Evolutionary conservation across 1,284 basidiomycete species (phyloP), one percentile per base, ranked within the genome.

Genomic region (Trichosporon ovoides): DNA sequence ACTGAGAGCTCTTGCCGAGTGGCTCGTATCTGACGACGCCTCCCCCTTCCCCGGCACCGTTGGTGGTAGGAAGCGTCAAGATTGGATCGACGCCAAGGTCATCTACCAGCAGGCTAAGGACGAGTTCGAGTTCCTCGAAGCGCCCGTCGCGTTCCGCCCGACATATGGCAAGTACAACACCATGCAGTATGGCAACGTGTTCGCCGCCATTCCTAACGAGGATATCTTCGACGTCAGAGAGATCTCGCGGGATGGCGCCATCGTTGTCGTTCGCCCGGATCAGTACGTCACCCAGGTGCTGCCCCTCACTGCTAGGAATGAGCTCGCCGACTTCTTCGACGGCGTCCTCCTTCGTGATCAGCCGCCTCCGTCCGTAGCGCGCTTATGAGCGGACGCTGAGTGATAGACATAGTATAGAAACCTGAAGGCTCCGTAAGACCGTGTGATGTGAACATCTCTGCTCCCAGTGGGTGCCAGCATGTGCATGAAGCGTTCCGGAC

Each of bases 231-330:
- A 57, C 22, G 43, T 38, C 2, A 38, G 56, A 22, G 28, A 37
- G 5, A 19, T 57, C 7, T 57, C 56, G 12, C 52, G 56, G 35
- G 66, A 66, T 10, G 75, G 75, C 7, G 70, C 69, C 6, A 57
- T 74, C 24, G 63, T 76, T 6, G 65, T 77, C 3, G 65, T 75
- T 18, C 69, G 75, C 6, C 75, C 75, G 0, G 75, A 77, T 59
- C 72, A 74, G 57, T 67, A 68, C 38, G 71, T 74, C n/a, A 38
- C 63, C 1, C 57, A 46, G 18, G 58, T 65, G 3, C 24, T 61
- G 16, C 49, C 51, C 13, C 52, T 61, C 31, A 49, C 48, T 2
- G 56, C 52, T 1, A 52, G 53, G 18, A 24, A 46, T 11, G 56
- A 57, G 53, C 22, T 61, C 10, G 56, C n/a, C 6, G 48, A 19